Conservation (phyloP, 345 rosid genomes). For the Populus nigra region DNA sequence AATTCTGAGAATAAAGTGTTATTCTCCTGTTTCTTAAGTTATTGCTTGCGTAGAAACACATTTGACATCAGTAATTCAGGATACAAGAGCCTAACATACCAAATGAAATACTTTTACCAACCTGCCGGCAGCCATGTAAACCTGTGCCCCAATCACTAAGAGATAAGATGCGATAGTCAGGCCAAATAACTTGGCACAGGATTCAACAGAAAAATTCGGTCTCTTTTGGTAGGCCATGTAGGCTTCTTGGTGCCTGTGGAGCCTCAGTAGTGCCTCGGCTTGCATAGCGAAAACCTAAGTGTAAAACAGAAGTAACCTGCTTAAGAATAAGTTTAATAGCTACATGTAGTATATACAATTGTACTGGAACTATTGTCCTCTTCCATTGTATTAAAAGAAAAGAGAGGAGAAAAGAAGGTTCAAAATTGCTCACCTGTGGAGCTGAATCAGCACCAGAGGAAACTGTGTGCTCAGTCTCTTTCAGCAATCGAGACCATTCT, state of each 20-base stretch:
- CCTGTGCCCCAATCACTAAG: slow-evolving; percentile 47
- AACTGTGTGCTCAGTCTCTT: slow-evolving; percentile 42
- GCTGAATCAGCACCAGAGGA: slow-evolving; percentile 60
- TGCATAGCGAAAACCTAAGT: slow-evolving; percentile 54
- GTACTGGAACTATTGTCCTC: neutral
- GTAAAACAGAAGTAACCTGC: neutral
- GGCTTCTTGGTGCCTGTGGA: slow-evolving; percentile 63
- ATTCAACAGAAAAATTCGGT: slow-evolving; percentile 39
- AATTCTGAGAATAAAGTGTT: neutral
- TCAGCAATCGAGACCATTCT: slow-evolving; percentile 50
- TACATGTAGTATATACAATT: neutral
- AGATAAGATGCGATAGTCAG: slow-evolving; percentile 37
- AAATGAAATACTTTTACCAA: slow-evolving; percentile 18
- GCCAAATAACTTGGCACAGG: slow-evolving; percentile 48
- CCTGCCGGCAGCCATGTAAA: slow-evolving; percentile 72
- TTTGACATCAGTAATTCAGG: neutral
- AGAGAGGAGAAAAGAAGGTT: neutral
- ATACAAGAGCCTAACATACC: neutral
- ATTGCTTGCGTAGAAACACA: neutral
- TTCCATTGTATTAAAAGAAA: neutral
- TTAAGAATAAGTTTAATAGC: neutral
- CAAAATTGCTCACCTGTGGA: slow-evolving; percentile 43
- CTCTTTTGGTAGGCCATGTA: slow-evolving; percentile 41
- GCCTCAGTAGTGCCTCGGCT: slow-evolving; percentile 57
- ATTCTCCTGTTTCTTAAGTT: neutral